phyloP scores from a whole-genome alignment of 495 filamentous ascomycete genomes.

The Xylaria castorea region DNA sequence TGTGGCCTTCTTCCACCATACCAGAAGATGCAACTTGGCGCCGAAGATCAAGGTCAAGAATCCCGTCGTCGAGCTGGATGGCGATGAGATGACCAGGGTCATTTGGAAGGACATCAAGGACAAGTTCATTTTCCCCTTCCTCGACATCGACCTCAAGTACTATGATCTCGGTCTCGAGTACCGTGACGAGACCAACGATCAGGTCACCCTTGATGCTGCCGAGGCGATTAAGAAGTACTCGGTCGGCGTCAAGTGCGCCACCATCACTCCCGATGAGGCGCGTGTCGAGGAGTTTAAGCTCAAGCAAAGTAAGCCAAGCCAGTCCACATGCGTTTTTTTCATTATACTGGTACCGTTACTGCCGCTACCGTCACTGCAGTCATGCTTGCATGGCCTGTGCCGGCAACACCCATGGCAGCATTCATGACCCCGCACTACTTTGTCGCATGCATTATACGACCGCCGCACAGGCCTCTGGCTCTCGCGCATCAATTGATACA shows the following conservation, averaged over 20 bases:
- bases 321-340: not conserved
- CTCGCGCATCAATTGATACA: not conserved
- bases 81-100: slow-evolving; percentile 99
- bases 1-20: slow-evolving; percentile 42
- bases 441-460: not conserved
- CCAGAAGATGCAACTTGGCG: slow-evolving; percentile 38
- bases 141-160: slow-evolving; percentile 98
- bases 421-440: not conserved
- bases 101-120: slow-evolving; percentile 99
- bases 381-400: slow-evolving; percentile 20
- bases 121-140: slow-evolving; percentile 94
- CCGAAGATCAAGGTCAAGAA: slow-evolving; percentile 96
- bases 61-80: slow-evolving; percentile 95
- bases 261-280: slow-evolving; percentile 96
- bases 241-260: slow-evolving; percentile 98
- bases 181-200: slow-evolving; percentile 93
- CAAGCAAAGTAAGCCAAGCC: slow-evolving; percentile 78
- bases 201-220: slow-evolving; percentile 92
- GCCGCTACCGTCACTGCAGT: slow-evolving; percentile 9
- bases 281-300: slow-evolving; percentile 97
- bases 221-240: slow-evolving; percentile 99
- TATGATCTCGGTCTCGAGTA: slow-evolving; percentile 96
- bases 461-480: not conserved
- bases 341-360: not conserved
- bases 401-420: slow-evolving; percentile 2